Base-by-base conservation (phyloP, 495 filamentous ascomycete species). In the Podospora bellae-mahoneyi region DNA sequence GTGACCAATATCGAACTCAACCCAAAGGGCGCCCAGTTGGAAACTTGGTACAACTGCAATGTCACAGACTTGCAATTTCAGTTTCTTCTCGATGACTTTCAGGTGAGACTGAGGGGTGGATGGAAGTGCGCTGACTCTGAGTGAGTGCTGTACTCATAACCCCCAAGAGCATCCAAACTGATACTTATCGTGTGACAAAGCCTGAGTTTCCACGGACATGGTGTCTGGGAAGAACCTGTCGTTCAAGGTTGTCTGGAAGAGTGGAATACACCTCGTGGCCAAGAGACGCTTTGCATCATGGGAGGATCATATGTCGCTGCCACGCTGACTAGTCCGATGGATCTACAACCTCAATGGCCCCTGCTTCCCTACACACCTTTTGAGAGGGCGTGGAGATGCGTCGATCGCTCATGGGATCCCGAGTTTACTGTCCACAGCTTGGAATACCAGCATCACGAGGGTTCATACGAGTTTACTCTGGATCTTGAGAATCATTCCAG, bases 41-140 rank as follows among this genome's bases (percentile, higher is more conserved):
- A 58, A 0, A 28, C 64, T 9, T 77, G 75, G 75, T 66, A 75
- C 61, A 69, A 66, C 54, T 75, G 73, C 65, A 71, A 60, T 28
- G 60, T 68, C 3, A 67, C 73, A 15, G 64, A 66, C 28, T 57
- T 72, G 55, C 44, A 68, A 27, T 75, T 75, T 58, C 66, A 71
- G 58, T 74, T 77, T 32, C 56, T 64, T 48, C 54, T 72, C 18
- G 59, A 65, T 7, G 60, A 20, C 13, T 69, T 72, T 23, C 64
- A 70, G 19, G 20, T 75, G 48, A 60, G 58, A 5, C 28, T 77
- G 26, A 56, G 67, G 15, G 65, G 66, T 3, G 68, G 60, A 19
- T 77, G 69, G 73, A 18, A 23, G 2, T 77, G 71, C 53, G 63
- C 56, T 28, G 48, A 5, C 53, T 26, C 13, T 18, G 16, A 60